These are phyloP conservation scores for Aspergillus uvarum DNA, from an alignment of 2,329 filamentous ascomycete species.

Conservation along the genomic window DNA sequence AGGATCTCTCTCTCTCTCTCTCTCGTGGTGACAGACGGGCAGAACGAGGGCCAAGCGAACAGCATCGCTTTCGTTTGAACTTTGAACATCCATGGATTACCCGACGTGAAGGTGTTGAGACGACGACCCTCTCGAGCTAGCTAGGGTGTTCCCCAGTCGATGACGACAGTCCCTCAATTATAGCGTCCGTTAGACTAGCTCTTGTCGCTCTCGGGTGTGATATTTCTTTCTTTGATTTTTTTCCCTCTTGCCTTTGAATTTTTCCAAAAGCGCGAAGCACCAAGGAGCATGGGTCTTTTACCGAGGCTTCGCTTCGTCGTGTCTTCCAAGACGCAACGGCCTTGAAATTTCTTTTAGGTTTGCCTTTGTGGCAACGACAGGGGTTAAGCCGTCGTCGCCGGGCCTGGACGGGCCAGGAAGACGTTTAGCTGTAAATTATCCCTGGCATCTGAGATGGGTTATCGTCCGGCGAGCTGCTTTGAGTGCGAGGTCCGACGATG, in stretches of 20 bases:
- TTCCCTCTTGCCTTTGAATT: background rate
- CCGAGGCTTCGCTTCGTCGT: background rate
- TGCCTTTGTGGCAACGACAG: background rate
- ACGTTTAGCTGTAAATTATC: background rate
- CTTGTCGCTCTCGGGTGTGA: background rate
- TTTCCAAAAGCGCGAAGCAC: background rate
- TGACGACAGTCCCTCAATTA: conserved; percentile 1
- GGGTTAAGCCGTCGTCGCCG: background rate
- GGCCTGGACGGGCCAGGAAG: background rate
- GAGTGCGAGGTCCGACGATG: background rate
- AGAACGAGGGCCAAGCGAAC: background rate
- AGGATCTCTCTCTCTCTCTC: background rate
- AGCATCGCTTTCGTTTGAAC: background rate
- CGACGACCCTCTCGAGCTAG: background rate
- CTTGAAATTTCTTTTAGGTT: background rate
- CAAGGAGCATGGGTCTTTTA: background rate
- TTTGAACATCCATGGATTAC: background rate
- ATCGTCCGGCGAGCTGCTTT: background rate
- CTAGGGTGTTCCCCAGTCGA: background rate
- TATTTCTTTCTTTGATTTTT: background rate
- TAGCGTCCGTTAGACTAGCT: background rate
- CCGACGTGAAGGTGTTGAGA: background rate
- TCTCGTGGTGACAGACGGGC: background rate
- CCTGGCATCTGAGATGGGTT: background rate
- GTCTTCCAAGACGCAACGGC: background rate